Conservation (phyloP, 2,329 filamentous ascomycete species). For the Fusarium anguioides region DNA sequence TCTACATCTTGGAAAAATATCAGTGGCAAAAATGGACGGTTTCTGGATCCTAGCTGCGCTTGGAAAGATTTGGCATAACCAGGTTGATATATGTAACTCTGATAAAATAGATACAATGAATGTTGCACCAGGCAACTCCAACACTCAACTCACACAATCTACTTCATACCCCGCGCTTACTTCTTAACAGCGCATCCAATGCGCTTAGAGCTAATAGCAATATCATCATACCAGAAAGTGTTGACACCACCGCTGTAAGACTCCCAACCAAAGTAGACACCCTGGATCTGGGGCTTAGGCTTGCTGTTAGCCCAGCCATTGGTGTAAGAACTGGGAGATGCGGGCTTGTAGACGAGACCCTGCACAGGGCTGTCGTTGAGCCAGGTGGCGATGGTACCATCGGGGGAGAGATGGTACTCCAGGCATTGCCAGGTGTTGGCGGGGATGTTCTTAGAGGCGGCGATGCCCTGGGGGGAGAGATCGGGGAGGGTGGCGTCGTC, state of each 20-base stretch:
- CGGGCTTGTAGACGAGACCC: conserved; percentile 57
- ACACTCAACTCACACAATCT: conserved; percentile 14
- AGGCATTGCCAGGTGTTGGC: conserved; percentile 67
- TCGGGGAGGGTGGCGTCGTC: conserved; percentile 72
- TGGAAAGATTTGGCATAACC: not conserved
- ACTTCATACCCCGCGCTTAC: not conserved
- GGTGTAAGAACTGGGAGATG: conserved; percentile 54
- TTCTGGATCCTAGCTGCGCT: too few relatives aligned
- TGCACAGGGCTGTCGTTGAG: conserved; percentile 62
- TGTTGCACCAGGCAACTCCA: conserved; percentile 19
- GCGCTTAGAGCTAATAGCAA: conserved; percentile 54
- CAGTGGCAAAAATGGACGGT: too few relatives aligned
- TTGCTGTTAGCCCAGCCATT: conserved; percentile 62
- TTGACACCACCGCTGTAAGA: conserved; percentile 69
- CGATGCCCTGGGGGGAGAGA: conserved; percentile 68
- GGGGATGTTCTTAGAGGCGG: conserved; percentile 62
- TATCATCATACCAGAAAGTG: conserved; percentile 73
- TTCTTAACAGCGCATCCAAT: conserved; percentile 37
- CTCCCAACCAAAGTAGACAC: conserved; percentile 72
- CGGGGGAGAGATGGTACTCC: conserved; percentile 68
- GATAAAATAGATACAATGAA: conserved; percentile 26
- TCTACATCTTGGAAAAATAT: too few relatives aligned
- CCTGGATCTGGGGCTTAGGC: conserved; percentile 63
- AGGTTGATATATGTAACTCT: conserved; percentile 1
- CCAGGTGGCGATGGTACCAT: conserved; percentile 71